Evolutionary conservation across 2,329 filamentous ascomycete genomes (phyloP), one percentile per base, ranked within the genome.

Genomic region (Neonectria hederae): DNA sequence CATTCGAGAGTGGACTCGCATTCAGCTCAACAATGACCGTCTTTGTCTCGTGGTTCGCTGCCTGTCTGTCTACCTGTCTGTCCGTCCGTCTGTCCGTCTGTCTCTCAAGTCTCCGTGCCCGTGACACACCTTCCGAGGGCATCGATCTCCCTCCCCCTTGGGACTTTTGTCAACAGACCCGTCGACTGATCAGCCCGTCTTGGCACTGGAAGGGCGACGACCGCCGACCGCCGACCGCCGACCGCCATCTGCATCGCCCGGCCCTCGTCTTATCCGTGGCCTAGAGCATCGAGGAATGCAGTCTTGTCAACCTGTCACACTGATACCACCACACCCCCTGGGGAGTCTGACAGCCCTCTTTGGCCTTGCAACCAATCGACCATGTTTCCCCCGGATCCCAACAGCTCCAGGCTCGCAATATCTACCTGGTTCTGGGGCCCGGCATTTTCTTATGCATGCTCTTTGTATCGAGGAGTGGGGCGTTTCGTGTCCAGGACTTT

Each of bases 391-490:
- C 43, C 57, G 66, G 69, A 69, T 67, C 57, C 62, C 65, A 62
- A 68, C 54, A 67, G 52, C 60, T 65, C 56, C 46, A 64, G 61
- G 66, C 65, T 63, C 30, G 19, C 38, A 60, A 65, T 71, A 64
- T 69, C 66, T 69, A 42, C 38, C 35, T 38, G 35, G 62, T 66
- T 65, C 66, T 62, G 53, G 65, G 59, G 69, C 69, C 69, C 63
- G 54, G 68, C 62, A 48, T 59, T 49, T 51, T 54, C 21, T 38
- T 17, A 38, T 38, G 35, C 35, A 38, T 38, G 35, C 38, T 26
- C 28, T 35, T 45, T 49, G 19, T 30, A 54, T 42, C 26, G 43
- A 26, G 13, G 13, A n/a, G 35, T n/a, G 35, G 32, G 32, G 43
- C 42, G 40, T 49, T 42, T 46, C 54, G 14, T 26, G 54, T n/a